Percentiles rank a stretch among this genome's conserved stretches.
These are phyloP conservation scores for Vanrija pseudolonga DNA, from an alignment of 1,284 basidiomycete species.

Conservation along the genomic window DNA sequence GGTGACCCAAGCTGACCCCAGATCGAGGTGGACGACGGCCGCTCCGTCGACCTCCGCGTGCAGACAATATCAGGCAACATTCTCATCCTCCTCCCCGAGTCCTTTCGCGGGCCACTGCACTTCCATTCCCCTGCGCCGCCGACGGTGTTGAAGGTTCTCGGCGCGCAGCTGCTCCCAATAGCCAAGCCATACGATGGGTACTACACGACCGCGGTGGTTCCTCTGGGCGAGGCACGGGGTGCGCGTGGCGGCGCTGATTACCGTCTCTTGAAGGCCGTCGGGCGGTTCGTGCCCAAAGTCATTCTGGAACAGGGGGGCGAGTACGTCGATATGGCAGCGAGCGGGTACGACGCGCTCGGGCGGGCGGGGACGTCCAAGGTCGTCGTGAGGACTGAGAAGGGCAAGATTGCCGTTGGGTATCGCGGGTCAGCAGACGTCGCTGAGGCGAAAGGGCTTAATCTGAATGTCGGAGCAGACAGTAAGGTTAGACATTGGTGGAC, in stretches of 20 bases:
- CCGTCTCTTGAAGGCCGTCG: constrained; percentile 14
- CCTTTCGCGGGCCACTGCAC: constrained; percentile 33
- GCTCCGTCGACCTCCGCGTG: constrained; percentile 19
- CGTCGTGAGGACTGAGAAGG: constrained; percentile 22
- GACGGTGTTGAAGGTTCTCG: constrained; percentile 21
- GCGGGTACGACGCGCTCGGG: constrained; percentile 18
- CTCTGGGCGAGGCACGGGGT: constrained; percentile 12
- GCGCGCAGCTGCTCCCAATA: constrained; percentile 21
- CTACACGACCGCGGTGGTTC: constrained; percentile 35
- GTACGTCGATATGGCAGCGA: constrained; percentile 26
- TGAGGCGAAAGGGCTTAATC: background rate
- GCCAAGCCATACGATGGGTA: constrained; percentile 27
- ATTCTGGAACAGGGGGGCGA: constrained; percentile 26
- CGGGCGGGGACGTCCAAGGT: constrained; percentile 30
- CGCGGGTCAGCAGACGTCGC: background rate
- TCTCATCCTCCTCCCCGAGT: constrained; percentile 34
- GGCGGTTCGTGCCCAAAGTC: constrained; percentile 25
- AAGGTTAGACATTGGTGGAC: constrained; percentile 13
- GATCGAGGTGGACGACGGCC: constrained; percentile 32
- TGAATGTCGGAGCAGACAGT: constrained; percentile 4
- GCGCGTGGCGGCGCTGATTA: constrained; percentile 15
- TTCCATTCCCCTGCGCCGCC: constrained; percentile 26
- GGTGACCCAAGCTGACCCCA: constrained; percentile 6
- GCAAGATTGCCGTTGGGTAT: constrained; percentile 24
- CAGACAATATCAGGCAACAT: constrained; percentile 40